Evolutionary conservation across 2,329 filamentous ascomycete genomes (phyloP).

Genomic region (Chrysoporthe cubensis): DNA sequence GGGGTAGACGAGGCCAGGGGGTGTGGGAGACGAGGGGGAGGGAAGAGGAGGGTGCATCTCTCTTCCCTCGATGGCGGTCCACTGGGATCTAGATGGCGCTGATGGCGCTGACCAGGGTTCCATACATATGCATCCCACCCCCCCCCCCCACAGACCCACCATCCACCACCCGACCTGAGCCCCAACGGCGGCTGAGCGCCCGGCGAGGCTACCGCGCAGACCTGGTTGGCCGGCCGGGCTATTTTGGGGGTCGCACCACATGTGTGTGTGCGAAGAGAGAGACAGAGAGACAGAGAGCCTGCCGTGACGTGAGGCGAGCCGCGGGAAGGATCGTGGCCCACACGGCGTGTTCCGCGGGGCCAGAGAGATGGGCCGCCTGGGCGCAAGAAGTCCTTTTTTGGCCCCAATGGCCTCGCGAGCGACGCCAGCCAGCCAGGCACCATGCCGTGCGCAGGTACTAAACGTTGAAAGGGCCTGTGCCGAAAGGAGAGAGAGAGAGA

Average conservation of each 20-base stretch:
- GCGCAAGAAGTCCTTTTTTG: no score
- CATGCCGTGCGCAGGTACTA: no score
- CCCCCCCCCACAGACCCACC: no score
- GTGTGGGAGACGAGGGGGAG: not conserved
- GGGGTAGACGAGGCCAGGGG: not conserved
- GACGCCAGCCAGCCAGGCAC: no score
- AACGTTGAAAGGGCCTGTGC: no score
- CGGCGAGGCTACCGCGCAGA: not conserved
- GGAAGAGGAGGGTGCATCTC: not conserved
- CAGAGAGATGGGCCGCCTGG: no score
- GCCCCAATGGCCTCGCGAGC: no score
- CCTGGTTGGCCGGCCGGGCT: not conserved
- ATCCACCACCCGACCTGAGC: not conserved
- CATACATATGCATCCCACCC: not conserved
- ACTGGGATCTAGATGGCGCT: no score
- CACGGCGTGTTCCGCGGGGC: no score
- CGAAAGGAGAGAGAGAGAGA: no score
- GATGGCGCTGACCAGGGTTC: not conserved
- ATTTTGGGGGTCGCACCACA: constrained; percentile 6
- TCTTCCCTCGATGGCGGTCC: not conserved
- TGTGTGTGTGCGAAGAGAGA: not conserved
- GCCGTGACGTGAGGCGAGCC: constrained; percentile 1
- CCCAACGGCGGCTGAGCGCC: constrained; percentile 5
- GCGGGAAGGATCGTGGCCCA: not conserved
- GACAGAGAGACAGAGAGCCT: not conserved